Base-by-base conservation (phyloP, 768 basidiomycete species). In the Phlebiopsis gigantea region DNA sequence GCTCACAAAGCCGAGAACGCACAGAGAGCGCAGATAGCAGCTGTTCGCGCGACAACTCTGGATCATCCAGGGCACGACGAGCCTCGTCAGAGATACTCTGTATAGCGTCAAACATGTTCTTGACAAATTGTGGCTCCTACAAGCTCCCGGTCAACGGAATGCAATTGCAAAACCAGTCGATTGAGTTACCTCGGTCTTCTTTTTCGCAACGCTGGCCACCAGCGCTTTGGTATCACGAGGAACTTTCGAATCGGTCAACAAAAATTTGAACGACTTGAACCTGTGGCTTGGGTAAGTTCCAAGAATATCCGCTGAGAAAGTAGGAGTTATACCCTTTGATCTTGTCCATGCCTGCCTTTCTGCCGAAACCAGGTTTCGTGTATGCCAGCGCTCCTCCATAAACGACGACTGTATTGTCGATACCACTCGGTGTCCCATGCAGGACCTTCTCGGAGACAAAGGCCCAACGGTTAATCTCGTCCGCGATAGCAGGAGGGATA, bases 401-500 rank as follows among this genome's bases (percentile, higher is more conserved):
- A 0, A 93, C 89, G 15, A 90, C 81, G 31, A 98, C 92, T 19
- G 94, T 90, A 70, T 99, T 98, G 69, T 99, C 97, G 22, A 99
- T 90, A 8, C 97, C 97, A 64, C 93, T 96, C 2, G 97, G 97
- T 65, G 90, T 98, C 0, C 97, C 97, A 68, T 99, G 97, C 50
- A 98, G 74, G 42, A 99, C 88, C 72, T 98, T 98, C 75, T 99
- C 97, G 10, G 88, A 81, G 51, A 98, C 76, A 72, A 97, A 98
- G 19, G 97, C 93, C 85, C 93, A 98, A 46, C 79, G 77, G 71
- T 99, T 98, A 62, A 95, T 85, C 61, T 86, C 77, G 61, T 94
- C 87, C 4, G 92, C 90, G 28, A 84, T 72, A 10, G 71, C 67
- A 34, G 74, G 76, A 19, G 87, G 75, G 62, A 93, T 76, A 55